Percentiles rank a stretch among this genome's conserved stretches.
Evolutionary conservation across 148 eudicot genomes (phyloP).

Genomic region (Cornus kousa): DNA sequence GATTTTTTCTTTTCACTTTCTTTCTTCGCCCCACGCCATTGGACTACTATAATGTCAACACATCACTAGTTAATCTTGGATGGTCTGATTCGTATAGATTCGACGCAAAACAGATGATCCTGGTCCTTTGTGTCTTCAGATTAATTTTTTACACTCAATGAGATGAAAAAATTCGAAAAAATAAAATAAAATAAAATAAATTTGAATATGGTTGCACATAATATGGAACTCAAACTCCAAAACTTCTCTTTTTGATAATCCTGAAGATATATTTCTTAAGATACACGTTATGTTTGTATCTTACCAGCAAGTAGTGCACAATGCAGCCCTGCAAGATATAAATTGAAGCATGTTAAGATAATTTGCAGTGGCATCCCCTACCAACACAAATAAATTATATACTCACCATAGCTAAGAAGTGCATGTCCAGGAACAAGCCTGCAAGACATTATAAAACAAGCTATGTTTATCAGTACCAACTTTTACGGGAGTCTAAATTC

Average conservation of each 20-base stretch:
- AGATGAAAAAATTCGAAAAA: background rate
- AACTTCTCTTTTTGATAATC: background rate
- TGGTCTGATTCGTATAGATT: background rate
- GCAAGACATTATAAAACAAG: slow-evolving; percentile 16
- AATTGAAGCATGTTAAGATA: slow-evolving; percentile 9
- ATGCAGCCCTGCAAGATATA: slow-evolving; percentile 68
- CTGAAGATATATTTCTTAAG: background rate
- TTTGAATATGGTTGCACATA: no score
- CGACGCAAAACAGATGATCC: background rate
- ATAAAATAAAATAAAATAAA: no score
- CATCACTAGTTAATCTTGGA: background rate
- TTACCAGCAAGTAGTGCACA: slow-evolving; percentile 96
- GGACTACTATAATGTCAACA: background rate
- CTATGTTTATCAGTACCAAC: background rate
- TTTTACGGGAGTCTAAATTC: background rate
- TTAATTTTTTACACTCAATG: background rate
- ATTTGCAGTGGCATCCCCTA: background rate
- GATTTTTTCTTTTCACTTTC: no score
- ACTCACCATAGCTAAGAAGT: slow-evolving; percentile 89
- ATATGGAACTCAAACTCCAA: background rate
- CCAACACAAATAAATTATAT: slow-evolving; percentile 7
- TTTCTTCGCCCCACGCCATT: background rate
- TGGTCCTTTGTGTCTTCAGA: background rate
- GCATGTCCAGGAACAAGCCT: slow-evolving; percentile 95
- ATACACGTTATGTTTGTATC: slow-evolving; percentile 11